A percentile compares a stretch with the other conserved stretches of the same genome.
Conservation (phyloP, 768 basidiomycete genomes). For the Macrolepiota dolichaula region DNA sequence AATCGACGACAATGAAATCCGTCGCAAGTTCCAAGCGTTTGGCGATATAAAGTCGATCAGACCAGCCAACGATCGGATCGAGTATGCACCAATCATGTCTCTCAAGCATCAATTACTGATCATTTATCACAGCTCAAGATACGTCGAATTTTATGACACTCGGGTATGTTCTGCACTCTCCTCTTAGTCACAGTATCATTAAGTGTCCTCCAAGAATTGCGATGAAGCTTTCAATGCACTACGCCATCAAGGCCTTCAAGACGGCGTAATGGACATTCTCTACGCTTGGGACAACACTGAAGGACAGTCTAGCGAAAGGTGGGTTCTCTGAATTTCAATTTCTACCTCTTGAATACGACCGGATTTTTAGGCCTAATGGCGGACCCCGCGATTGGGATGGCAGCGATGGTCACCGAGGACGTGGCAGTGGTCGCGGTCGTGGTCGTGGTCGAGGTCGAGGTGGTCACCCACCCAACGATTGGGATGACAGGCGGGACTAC, state of each 20-base stretch:
- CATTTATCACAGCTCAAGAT: slow-evolving; percentile 63
- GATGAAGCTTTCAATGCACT: slow-evolving; percentile 79
- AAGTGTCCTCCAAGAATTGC: slow-evolving; percentile 47
- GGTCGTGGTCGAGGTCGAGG: slow-evolving; percentile 39
- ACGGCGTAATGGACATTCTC: slow-evolving; percentile 85
- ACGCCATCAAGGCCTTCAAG: slow-evolving; percentile 73
- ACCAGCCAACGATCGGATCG: slow-evolving; percentile 57
- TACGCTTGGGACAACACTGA: slow-evolving; percentile 78
- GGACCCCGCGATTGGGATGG: slow-evolving; percentile 48
- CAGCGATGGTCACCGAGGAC: slow-evolving; percentile 32
- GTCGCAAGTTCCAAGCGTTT: slow-evolving; percentile 81
- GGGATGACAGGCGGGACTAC: slow-evolving; percentile 43
- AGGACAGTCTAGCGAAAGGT: slow-evolving; percentile 29
- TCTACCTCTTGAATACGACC: not conserved
- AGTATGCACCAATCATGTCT: slow-evolving; percentile 36
- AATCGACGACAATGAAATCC: slow-evolving; percentile 83
- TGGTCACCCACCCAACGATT: slow-evolving; percentile 18
- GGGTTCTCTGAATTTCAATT: not conserved
- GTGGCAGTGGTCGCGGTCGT: slow-evolving; percentile 37
- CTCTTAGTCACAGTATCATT: not conserved
- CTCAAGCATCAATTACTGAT: slow-evolving; percentile 1
- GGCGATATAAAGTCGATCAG: slow-evolving; percentile 87
- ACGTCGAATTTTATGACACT: slow-evolving; percentile 93
- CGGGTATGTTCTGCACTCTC: slow-evolving; percentile 45
- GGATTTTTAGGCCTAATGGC: slow-evolving; percentile 23